Base-by-base conservation (phyloP, 805 yeast genomes). In the Kluyveromyces wickerhamii region DNA sequence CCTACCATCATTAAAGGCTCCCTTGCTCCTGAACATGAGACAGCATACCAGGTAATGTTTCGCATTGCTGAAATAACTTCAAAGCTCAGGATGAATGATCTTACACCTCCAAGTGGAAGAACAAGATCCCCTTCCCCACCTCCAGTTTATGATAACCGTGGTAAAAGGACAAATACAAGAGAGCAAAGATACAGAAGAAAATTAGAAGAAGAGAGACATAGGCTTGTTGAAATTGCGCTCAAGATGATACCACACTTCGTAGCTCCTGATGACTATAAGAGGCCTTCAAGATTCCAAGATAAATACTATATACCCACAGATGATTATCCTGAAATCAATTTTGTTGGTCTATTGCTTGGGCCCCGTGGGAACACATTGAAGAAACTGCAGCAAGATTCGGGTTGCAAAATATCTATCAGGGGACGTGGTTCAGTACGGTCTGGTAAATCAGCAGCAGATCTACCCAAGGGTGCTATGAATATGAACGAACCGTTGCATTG, bases 371-470 rank as follows among this genome's bases (percentile, higher is more conserved):
- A 82, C 48, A 89, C 96, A 0, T 61, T 89, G 47, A 74, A 83
- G 40, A 74, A 75, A 47, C 62, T 94, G 58, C 94, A 89, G 53
- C 77, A 74, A 19, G 77, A 80, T 32, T 79, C 94, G 25, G 95
- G 95, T 1, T 96, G 97, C 12, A 74, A 71, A 44, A 80, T 92
- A 39, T 94, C 88, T 3, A 83, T 92, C 32, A 69, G 99, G 46
- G 99, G 99, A 18, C 78, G 82, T 46, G 99, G 99, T 0, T 88
- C 96, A 1, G 94, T 87, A 13, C 89, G 89, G 52, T 95, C 85
- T 51, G 97, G 97, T 21, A 81, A 77, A 54, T 71, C 72, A 38
- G 61, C 72, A 1, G 51, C 66, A 9, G 68, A 66, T 24, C 53
- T 67, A 11, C 65, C 71, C 4, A 64, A 69, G 27, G 67, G 65